Base-by-base conservation (phyloP, 441 rosid genomes). In the Pelargonium fulgidum region DNA sequence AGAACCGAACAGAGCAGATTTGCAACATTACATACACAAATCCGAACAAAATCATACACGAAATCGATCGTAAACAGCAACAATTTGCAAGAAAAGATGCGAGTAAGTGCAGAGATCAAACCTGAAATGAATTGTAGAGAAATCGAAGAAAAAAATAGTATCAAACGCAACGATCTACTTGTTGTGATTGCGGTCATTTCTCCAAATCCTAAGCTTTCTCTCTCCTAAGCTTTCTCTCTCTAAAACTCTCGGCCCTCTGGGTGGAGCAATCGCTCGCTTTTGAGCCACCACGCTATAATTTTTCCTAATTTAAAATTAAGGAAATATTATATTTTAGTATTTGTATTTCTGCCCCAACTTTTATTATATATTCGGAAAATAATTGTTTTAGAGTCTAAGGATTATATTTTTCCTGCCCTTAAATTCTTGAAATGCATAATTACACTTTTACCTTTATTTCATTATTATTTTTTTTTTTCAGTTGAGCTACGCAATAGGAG, bases 41-140 rank as follows among this genome's bases (percentile, higher is more conserved):
- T 50, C 58, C 58, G 17, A 50, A 50, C 58, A 50, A 19, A 50
- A 50, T 50, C 58, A 50, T 17, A 50, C 13, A 50, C 58, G 16
- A 50, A 50, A 50, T 50, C 58, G 58, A 50, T 50, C 36, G 4
- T 29, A 8, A 62, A 26, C 62, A 20, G 58, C 58, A 50, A 13
- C 7, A 50, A n/a, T 13, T 13, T 50, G 58, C 4, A 1, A 12
- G 39, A 11, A 65, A 16, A 41, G 56, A 45, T 72, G 41, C 72
- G 39, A 66, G 14, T 10, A 24, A 26, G 66, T 4, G n/a, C 33
- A 56, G 13, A 42, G 52, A 70, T 3, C 76, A 65, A 81, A 89
- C 98, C 98, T 83, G 87, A 70, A 74, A 85, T 20, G 64, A 83
- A 80, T 65, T 82, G 93, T 1, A 85, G 81, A 78, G 47, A 75